Evolutionary conservation across 2,329 filamentous ascomycete genomes (phyloP).

Genomic region (Penicillium vulpinum): DNA sequence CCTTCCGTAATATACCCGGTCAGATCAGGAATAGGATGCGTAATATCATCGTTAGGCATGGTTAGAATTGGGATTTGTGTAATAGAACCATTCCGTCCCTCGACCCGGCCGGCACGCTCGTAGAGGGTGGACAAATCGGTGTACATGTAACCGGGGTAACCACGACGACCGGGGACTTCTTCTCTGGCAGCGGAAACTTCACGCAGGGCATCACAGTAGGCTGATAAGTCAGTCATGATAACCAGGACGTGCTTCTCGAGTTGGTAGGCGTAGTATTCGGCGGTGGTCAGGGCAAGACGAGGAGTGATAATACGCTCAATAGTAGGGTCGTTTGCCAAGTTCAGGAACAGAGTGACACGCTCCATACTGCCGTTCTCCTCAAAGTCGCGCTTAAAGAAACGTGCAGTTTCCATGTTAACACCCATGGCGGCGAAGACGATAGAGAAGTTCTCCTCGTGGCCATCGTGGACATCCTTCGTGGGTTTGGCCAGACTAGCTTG

Average conservation of each 20-base stretch:
- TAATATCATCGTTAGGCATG: constrained; percentile 99
- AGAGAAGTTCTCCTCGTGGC: constrained; percentile 98
- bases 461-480: constrained; percentile 94
- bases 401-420: constrained; percentile 98
- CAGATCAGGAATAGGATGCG: constrained; percentile 96
- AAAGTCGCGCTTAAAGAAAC: constrained; percentile 98
- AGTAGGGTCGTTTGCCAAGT: constrained; percentile 97
- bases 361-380: constrained; percentile 99
- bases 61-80: constrained; percentile 98
- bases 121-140: constrained; percentile 99
- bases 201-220: constrained; percentile 98
- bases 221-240: constrained; percentile 95
- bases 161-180: constrained; percentile 98
- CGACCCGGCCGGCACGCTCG: constrained; percentile 96
- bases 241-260: constrained; percentile 99
- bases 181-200: constrained; percentile 97
- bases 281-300: constrained; percentile 94
- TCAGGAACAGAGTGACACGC: constrained; percentile 94
- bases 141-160: constrained; percentile 99
- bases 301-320: constrained; percentile 99
- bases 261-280: constrained; percentile 99
- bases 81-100: constrained; percentile 95
- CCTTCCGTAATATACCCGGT: constrained; percentile 99
- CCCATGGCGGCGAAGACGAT: constrained; percentile 99
- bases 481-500: constrained; percentile 92